These are phyloP conservation scores for Zopfochytrium polystomum DNA, from an alignment of 371 early-diverging fungal species.

Conservation along the genomic window DNA sequence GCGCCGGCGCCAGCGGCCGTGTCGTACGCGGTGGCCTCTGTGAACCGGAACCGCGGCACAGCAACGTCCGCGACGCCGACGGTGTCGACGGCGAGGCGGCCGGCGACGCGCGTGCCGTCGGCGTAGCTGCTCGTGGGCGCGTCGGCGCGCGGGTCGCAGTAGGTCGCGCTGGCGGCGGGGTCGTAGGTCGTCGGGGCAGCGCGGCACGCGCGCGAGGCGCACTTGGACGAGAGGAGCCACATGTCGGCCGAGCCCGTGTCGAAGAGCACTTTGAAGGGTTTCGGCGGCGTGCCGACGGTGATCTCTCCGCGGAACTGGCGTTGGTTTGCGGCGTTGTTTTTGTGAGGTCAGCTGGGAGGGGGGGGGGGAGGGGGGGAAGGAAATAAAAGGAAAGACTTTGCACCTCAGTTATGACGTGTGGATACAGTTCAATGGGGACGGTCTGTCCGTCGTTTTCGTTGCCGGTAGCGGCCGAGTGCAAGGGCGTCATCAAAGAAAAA, in stretches of 20 bases:
- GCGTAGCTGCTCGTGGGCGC: conserved; percentile 6
- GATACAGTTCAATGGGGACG: too few relatives aligned
- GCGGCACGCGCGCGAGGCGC: not conserved
- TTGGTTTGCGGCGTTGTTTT: too few relatives aligned
- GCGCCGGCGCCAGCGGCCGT: conserved; percentile 4
- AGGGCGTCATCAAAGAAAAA: too few relatives aligned
- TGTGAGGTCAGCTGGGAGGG: too few relatives aligned
- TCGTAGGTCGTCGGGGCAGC: not conserved
- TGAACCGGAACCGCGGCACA: conserved; percentile 21
- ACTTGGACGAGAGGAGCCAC: conserved; percentile 43
- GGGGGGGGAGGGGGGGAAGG: too few relatives aligned
- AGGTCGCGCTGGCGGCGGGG: not conserved
- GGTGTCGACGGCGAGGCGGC: conserved; percentile 13
- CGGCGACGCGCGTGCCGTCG: conserved; percentile 17
- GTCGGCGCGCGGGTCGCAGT: not conserved
- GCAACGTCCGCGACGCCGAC: conserved; percentile 7
- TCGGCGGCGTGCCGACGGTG: conserved; percentile 63
- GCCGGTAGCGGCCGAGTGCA: too few relatives aligned
- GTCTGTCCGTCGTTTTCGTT: too few relatives aligned
- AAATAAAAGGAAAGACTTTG: too few relatives aligned
- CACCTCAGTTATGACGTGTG: too few relatives aligned
- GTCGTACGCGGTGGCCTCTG: conserved; percentile 8
- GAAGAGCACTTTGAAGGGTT: conserved; percentile 63
- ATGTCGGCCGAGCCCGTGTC: conserved; percentile 75
- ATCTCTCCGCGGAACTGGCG: conserved; percentile 14